Evolutionary conservation across 345 rosid species (phyloP), one percentile per base, ranked within the genome.

Genomic region (Arabis alpina): DNA sequence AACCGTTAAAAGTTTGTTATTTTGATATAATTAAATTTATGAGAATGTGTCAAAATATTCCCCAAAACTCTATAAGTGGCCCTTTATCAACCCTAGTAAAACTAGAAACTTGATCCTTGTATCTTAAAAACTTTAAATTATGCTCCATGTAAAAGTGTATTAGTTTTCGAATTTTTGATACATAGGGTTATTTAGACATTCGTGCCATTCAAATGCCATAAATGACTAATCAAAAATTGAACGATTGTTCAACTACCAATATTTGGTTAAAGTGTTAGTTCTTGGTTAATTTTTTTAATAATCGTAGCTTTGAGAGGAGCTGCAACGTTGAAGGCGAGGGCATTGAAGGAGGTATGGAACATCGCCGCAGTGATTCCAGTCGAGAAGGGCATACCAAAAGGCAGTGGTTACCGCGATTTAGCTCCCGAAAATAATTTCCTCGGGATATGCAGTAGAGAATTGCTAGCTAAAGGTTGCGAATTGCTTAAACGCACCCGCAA

Each of bases 281-380:
- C 59, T 4, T 34, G 8, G 47, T 15, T 23, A 66, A 74, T 49
- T 7, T 15, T 19, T 51, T 15, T 28, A 16, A 51, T 32, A n/a
- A 8, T 7, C 27, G 43, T 68, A 93, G 99, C 99, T 4, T 83
- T 94, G 70, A 84, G 99, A 30, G 99, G 99, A 27, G 99, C 95
- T 0, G 97, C 98, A 2, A 88, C 97, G 0, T 74, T 94, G 56
- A 94, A 88, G 84, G 98, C 97, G 1, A 83, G 99, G 76, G 83
- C 93, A 10, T 75, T 89, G 82, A 94, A 94, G 82, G 99, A 94
- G 60, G 98, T 91, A 27, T 89, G 99, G 98, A 91, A 91, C 69
- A 80, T 91, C 43, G 99, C 99, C 3, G 88, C 99, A 0, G 98
- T 91, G 25, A 94, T 89, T 65, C 99, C 99, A 0, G 89, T 89